Evolutionary conservation across 1,284 basidiomycete genomes (phyloP).

Genomic region (Coriolopsis trogii): DNA sequence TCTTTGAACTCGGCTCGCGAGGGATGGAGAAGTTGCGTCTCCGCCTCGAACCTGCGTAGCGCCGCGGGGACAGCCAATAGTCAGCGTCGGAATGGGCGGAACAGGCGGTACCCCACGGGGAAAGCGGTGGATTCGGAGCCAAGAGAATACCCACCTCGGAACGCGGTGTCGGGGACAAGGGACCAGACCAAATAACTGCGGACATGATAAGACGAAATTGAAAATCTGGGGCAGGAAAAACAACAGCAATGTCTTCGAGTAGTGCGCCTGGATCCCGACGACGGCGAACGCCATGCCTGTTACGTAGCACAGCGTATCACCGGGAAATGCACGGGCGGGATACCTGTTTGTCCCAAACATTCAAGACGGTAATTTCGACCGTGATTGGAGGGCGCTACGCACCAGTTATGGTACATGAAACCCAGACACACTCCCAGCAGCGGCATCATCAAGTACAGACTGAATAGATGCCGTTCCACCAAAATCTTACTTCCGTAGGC

Average conservation of each 20-base stretch:
- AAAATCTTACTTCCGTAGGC: slow-evolving; percentile 85
- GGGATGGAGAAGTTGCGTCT: slow-evolving; percentile 75
- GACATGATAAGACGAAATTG: slow-evolving; percentile 95
- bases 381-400: slow-evolving; percentile 32
- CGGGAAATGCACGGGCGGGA: slow-evolving; percentile 92
- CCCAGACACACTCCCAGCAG: slow-evolving; percentile 89
- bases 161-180: slow-evolving; percentile 94
- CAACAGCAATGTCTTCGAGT: slow-evolving; percentile 93
- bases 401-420: slow-evolving; percentile 96
- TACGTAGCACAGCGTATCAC: slow-evolving; percentile 98
- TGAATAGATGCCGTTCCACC: slow-evolving; percentile 91
- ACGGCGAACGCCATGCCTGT: slow-evolving; percentile 98
- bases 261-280: slow-evolving; percentile 95
- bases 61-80: slow-evolving; percentile 11
- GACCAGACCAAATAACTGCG: slow-evolving; percentile 93
- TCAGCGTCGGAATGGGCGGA: neutral
- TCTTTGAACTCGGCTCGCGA: slow-evolving; percentile 69
- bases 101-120: slow-evolving; percentile 1
- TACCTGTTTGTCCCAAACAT: slow-evolving; percentile 64
- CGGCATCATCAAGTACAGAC: slow-evolving; percentile 95
- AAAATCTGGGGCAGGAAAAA: slow-evolving; percentile 99
- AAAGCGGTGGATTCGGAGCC: neutral
- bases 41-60: slow-evolving; percentile 63
- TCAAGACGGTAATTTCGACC: neutral
- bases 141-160: slow-evolving; percentile 63